These are phyloP conservation scores for Teunomyces aglyptinius DNA, from an alignment of 805 yeast genomes.

Conservation along the genomic window DNA sequence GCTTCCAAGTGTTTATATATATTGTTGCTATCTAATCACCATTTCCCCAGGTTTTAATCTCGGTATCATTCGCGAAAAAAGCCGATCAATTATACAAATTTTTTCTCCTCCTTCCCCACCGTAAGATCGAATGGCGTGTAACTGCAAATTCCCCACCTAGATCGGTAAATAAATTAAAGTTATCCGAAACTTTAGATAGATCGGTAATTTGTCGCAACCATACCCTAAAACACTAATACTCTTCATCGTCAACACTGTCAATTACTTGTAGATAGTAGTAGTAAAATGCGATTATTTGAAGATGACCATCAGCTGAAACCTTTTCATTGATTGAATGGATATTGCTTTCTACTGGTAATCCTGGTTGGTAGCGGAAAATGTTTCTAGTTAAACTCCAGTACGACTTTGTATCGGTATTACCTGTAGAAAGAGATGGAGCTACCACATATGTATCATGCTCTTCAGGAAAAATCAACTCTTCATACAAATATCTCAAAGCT, in stretches of 20 bases:
- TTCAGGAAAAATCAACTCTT: constrained; percentile 28
- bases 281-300: constrained; percentile 36
- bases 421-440: constrained; percentile 35
- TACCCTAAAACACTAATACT: constrained; percentile 1
- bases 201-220: background rate
- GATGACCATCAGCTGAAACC: constrained; percentile 29
- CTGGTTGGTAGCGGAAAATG: constrained; percentile 36
- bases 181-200: background rate
- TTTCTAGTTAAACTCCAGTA: constrained; percentile 41
- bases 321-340: constrained; percentile 39
- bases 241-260: constrained; percentile 17
- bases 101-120: too few species aligned
- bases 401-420: constrained; percentile 42
- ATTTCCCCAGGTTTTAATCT: background rate
- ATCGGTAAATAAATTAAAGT: background rate
- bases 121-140: too few species aligned
- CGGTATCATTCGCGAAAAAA: background rate
- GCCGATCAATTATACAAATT: background rate
- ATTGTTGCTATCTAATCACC: background rate
- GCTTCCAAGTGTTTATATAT: background rate
- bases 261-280: constrained; percentile 35
- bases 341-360: constrained; percentile 17
- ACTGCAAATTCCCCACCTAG: too few species aligned
- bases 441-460: constrained; percentile 25
- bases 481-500: constrained; percentile 36